A percentile compares a stretch with the other conserved stretches of the same genome.
Evolutionary conservation across 139 green algal genomes (phyloP).

Genomic region (Coccomyxa sp.): DNA sequence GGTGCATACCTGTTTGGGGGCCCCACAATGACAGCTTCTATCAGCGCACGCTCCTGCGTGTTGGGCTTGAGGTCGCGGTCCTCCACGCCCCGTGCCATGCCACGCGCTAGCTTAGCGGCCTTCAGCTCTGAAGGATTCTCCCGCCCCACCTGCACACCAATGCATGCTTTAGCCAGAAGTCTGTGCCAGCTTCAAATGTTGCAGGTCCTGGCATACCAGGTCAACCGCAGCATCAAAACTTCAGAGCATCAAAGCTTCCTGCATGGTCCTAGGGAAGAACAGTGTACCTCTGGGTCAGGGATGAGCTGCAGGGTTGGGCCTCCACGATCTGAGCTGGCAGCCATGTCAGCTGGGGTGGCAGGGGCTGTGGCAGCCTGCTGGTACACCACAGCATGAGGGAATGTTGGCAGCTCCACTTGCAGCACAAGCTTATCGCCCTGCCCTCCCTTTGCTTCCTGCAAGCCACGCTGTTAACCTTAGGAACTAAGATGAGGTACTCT

Average conservation of each 20-base stretch:
- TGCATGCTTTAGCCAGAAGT: neutral
- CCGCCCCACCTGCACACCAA: conserved; percentile 49
- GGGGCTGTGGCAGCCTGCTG: conserved; percentile 28
- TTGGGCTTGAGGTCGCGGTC: conserved; percentile 83
- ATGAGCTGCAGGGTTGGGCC: conserved; percentile 17
- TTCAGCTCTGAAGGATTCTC: conserved; percentile 90
- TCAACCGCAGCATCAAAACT: too few species aligned
- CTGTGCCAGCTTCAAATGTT: too few species aligned
- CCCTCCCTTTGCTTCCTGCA: conserved; percentile 15
- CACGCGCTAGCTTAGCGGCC: conserved; percentile 88
- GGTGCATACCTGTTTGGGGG: conserved; percentile 46
- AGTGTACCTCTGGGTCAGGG: conserved; percentile 61
- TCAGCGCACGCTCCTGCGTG: conserved; percentile 55
- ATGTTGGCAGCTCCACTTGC: conserved; percentile 72
- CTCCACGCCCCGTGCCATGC: conserved; percentile 55
- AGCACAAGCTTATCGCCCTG: conserved; percentile 37
- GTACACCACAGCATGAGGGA: conserved; percentile 85
- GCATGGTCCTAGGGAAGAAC: too few species aligned
- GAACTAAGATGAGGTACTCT: neutral
- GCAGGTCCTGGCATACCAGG: too few species aligned
- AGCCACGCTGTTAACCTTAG: neutral
- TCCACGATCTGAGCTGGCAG: neutral
- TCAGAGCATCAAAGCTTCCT: too few species aligned
- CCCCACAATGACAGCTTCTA: conserved; percentile 41
- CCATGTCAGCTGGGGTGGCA: neutral